Evolutionary conservation across 2,329 filamentous ascomycete species (phyloP), one percentile per base, ranked within the genome.

Genomic region (Colletotrichum costaricense): DNA sequence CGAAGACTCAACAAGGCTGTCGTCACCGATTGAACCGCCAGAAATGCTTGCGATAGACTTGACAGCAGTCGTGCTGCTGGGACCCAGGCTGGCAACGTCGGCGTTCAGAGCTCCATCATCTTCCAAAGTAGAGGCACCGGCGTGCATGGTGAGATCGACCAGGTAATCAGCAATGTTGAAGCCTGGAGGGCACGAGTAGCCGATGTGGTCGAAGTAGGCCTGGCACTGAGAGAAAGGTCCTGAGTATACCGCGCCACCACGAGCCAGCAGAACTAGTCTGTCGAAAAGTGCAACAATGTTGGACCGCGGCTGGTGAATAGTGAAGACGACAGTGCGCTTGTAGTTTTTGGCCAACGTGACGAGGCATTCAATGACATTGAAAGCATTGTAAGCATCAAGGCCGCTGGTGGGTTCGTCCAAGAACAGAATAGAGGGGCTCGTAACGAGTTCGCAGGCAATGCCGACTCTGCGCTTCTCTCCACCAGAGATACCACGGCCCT

Each of bases 111-210:
- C 82, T 16, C 89, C 89, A 68, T 92, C 90, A 42, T 92, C 89
- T 69, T 91, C 88, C 3, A 90, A 84, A 7, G 88, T 85, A 24
- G 87, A 89, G 57, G 88, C 87, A 72, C 94, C 91, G 28, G 95
- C 95, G 81, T 99, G 97, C 96, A 99, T 98, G 0, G 97, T 98
- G 54, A 99, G 88, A 81, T 99, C 97, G 35, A 99, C 95, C 5
- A 99, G 90, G 80, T 98, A 99, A 81, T 99, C 97, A 4, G 97
- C 97, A 82, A 99, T 98, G 79, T 99, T 99, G 89, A 98, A 99
- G 2, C 97, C 97, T 28, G 95, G 93, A 12, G 97, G 97, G 79
- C 97, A 99, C 62, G 93, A 88, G 81, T 98, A 99, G 56, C 97
- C 97, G 74, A 98, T 92, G 59, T 91, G 89, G 79, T 98, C 95